These are phyloP conservation scores for Cytospora paraplurivora DNA, from an alignment of 2,329 filamentous ascomycete species.

Conservation along the genomic window DNA sequence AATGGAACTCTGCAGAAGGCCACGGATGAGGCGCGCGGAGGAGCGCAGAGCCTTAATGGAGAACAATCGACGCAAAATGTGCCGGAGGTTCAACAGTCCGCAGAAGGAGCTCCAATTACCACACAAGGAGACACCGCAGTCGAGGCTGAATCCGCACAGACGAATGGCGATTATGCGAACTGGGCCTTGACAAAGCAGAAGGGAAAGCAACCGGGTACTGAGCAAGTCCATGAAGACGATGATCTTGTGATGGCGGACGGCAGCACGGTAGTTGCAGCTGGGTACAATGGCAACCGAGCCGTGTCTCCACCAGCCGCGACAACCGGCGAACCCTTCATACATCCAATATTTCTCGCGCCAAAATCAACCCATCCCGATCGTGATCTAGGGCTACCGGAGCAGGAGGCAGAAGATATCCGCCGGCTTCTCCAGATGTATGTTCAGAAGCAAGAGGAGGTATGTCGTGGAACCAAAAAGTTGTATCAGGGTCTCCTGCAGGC, in stretches of 20 bases:
- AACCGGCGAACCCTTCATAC: slow-evolving; percentile 58
- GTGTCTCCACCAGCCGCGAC: slow-evolving; percentile 25
- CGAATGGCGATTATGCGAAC: slow-evolving; percentile 3
- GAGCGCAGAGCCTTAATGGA: not conserved
- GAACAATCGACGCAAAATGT: not conserved
- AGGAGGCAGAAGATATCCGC: slow-evolving; percentile 78
- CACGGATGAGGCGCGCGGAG: slow-evolving; percentile 8
- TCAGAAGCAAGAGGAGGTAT: slow-evolving; percentile 84
- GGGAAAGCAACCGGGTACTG: slow-evolving; percentile 21
- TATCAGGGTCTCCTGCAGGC: slow-evolving; percentile 72
- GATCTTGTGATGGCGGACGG: slow-evolving; percentile 23
- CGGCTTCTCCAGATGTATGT: slow-evolving; percentile 74
- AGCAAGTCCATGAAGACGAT: slow-evolving; percentile 11
- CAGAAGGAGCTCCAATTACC: not conserved
- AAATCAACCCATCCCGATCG: slow-evolving; percentile 63
- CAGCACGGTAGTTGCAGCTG: not conserved
- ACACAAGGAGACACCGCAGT: not conserved
- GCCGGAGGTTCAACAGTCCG: not conserved
- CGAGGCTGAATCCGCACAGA: slow-evolving; percentile 9
- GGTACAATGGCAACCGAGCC: slow-evolving; percentile 19
- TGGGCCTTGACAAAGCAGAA: slow-evolving; percentile 7
- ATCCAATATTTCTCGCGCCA: slow-evolving; percentile 74
- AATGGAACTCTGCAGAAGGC: slow-evolving; percentile 6
- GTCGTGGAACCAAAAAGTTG: slow-evolving; percentile 67
- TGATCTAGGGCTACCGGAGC: slow-evolving; percentile 69